phyloP scores from a whole-genome alignment of 2,329 filamentous ascomycete genomes.

The Colletotrichum tropicicola region DNA sequence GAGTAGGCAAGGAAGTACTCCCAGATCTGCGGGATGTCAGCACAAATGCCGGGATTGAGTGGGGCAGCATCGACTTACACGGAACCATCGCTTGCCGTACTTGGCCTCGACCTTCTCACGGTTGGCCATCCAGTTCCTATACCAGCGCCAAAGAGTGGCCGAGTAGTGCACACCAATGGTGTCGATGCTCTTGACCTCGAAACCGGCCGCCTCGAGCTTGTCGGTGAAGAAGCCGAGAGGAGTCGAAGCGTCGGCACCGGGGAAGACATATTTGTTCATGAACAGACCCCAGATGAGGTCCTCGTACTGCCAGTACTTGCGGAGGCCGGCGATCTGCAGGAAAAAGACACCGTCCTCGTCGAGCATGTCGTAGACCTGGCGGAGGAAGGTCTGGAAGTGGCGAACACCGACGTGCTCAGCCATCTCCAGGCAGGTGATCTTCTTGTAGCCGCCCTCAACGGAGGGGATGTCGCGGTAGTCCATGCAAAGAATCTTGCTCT shows the following conservation, averaged over 20 bases:
- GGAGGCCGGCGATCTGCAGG: conserved; percentile 92
- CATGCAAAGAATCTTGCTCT: conserved; percentile 86
- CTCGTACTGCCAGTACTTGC: conserved; percentile 97
- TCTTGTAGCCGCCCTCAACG: conserved; percentile 39
- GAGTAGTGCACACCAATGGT: conserved; percentile 91
- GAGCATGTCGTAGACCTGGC: conserved; percentile 53
- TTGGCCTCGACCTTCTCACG: conserved; percentile 86
- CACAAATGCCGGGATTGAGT: no score
- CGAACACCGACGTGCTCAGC: conserved; percentile 97
- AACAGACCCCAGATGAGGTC: conserved; percentile 97
- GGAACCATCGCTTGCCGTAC: conserved; percentile 79
- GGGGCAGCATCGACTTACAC: conserved; percentile 57
- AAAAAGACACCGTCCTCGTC: conserved; percentile 96
- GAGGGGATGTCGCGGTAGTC: conserved; percentile 91
- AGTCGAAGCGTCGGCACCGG: conserved; percentile 92
- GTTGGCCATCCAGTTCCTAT: conserved; percentile 91
- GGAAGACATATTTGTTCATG: conserved; percentile 99
- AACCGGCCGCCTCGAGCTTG: conserved; percentile 81
- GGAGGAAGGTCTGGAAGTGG: conserved; percentile 52
- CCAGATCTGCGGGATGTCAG: conserved; percentile 65
- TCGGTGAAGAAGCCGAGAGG: conserved; percentile 89
- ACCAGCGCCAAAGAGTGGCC: conserved; percentile 90
- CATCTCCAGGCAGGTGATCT: conserved; percentile 76
- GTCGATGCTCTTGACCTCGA: conserved; percentile 87
- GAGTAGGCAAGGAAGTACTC: conserved; percentile 84